Evolutionary conservation across 1,284 basidiomycete genomes (phyloP).

Genomic region (Coniferiporia sulphurascens): DNA sequence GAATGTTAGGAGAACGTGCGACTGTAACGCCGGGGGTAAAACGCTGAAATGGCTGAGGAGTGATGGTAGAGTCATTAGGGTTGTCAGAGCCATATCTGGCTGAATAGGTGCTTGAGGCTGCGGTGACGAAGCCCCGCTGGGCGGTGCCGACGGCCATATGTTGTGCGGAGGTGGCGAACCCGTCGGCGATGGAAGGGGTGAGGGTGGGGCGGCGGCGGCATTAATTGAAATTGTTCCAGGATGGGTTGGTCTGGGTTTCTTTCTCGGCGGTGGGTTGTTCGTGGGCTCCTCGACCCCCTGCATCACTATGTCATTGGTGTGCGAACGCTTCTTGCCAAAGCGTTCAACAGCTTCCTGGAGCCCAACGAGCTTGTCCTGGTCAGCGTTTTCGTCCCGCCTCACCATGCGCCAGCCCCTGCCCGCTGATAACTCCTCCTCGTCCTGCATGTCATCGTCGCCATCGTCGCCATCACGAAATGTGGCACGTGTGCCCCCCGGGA

Average conservation of each 20-base stretch:
- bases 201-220: slow-evolving; percentile 68
- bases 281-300: slow-evolving; percentile 63
- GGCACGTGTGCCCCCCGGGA: slow-evolving; percentile 72
- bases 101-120: slow-evolving; percentile 65
- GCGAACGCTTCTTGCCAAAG: slow-evolving; percentile 73
- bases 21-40: slow-evolving; percentile 72
- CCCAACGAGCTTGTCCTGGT: slow-evolving; percentile 49
- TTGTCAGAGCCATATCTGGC: slow-evolving; percentile 71
- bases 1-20: slow-evolving; percentile 79
- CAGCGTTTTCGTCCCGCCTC: slow-evolving; percentile 52
- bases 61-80: slow-evolving; percentile 73
- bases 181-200: slow-evolving; percentile 75
- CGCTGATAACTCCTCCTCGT: slow-evolving; percentile 61
- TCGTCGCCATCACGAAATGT: slow-evolving; percentile 67
- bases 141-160: slow-evolving; percentile 73
- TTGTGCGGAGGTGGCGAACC: slow-evolving; percentile 71
- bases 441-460: slow-evolving; percentile 60
- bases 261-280: slow-evolving; percentile 62
- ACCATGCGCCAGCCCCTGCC: slow-evolving; percentile 73
- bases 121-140: slow-evolving; percentile 67
- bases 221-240: slow-evolving; percentile 54
- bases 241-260: slow-evolving; percentile 63
- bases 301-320: slow-evolving; percentile 66
- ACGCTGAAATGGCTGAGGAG: slow-evolving; percentile 69
- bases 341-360: slow-evolving; percentile 75